Evolutionary conservation across 805 yeast genomes (phyloP).

Genomic region (Myxozyma nipponensis): DNA sequence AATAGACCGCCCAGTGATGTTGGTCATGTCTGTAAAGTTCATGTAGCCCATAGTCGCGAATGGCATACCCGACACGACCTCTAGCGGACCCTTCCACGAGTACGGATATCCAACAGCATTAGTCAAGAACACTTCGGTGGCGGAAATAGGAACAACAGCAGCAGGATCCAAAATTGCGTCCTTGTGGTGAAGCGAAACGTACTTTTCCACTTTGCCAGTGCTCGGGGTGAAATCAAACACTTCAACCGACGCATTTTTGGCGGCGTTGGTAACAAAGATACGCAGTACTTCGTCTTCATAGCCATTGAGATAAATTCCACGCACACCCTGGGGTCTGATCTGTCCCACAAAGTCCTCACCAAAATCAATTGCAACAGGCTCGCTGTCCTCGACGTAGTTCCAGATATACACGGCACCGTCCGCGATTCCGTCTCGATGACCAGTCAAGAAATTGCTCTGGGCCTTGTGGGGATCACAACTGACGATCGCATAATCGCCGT

Average conservation of each 20-base stretch:
- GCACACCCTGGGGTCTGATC: constrained; percentile 26
- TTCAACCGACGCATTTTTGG: constrained; percentile 25
- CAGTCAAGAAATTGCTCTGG: constrained; percentile 23
- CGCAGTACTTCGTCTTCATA: constrained; percentile 5
- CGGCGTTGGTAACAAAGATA: constrained; percentile 22
- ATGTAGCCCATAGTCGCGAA: constrained; percentile 26
- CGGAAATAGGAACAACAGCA: constrained; percentile 18
- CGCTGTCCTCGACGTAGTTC: constrained; percentile 23
- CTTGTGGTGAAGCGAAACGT: constrained; percentile 20
- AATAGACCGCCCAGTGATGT: constrained; percentile 22
- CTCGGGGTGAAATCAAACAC: constrained; percentile 17
- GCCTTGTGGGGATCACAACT: constrained; percentile 26
- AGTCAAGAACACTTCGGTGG: constrained; percentile 20
- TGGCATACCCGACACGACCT: constrained; percentile 22
- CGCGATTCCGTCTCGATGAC: constrained; percentile 14
- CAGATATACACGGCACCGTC: constrained; percentile 24
- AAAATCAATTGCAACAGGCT: constrained; percentile 13
- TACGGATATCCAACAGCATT: constrained; percentile 26
- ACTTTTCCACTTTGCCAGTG: constrained; percentile 8
- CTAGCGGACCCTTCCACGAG: constrained; percentile 10
- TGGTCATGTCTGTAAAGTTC: constrained; percentile 24
- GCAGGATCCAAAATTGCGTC: constrained; percentile 25
- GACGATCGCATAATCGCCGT: constrained; percentile 24
- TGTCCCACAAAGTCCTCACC: constrained; percentile 20
- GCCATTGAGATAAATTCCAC: constrained; percentile 6